Conservation (phyloP, 495 filamentous ascomycete species). For the Viridothelium virens region DNA sequence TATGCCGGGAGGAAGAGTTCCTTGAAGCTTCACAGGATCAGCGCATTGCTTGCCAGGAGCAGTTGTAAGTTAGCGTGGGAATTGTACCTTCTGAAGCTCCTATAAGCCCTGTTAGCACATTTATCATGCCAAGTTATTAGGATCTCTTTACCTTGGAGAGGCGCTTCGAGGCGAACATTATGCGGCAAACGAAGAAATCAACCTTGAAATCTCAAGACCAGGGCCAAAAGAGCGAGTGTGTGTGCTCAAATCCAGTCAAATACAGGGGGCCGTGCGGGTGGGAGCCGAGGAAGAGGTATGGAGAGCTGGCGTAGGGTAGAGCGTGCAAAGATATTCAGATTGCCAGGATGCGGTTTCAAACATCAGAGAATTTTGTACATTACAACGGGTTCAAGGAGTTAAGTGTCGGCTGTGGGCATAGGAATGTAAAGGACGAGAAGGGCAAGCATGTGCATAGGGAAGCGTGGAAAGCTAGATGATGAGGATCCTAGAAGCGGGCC, state of each 20-base stretch:
- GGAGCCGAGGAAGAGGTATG: not conserved
- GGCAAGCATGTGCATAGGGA: too few relatives aligned
- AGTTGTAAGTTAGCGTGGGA: not conserved
- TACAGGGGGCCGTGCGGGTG: not conserved
- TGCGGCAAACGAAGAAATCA: too few relatives aligned
- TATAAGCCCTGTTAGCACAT: slow-evolving; percentile 17
- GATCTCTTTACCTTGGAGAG: slow-evolving; percentile 24
- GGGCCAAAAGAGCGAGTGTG: not conserved
- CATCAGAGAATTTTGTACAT: too few relatives aligned
- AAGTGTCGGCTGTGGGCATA: too few relatives aligned
- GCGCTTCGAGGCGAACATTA: slow-evolving; percentile 31
- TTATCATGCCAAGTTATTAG: not conserved
- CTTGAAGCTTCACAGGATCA: slow-evolving; percentile 29
- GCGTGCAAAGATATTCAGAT: too few relatives aligned
- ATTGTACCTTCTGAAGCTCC: slow-evolving; percentile 28
- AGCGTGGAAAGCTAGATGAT: too few relatives aligned
- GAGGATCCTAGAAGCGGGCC: too few relatives aligned
- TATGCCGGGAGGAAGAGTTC: slow-evolving; percentile 54
- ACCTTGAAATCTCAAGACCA: too few relatives aligned
- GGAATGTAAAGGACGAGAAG: too few relatives aligned
- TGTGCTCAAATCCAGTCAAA: not conserved
- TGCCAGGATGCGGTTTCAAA: too few relatives aligned
- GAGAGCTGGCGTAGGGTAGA: not conserved
- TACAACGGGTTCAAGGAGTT: too few relatives aligned
- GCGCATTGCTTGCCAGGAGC: not conserved